Evolutionary conservation across 1,284 basidiomycete species (phyloP), one percentile per base, ranked within the genome.

Genomic region (Spongiforma sp.): DNA sequence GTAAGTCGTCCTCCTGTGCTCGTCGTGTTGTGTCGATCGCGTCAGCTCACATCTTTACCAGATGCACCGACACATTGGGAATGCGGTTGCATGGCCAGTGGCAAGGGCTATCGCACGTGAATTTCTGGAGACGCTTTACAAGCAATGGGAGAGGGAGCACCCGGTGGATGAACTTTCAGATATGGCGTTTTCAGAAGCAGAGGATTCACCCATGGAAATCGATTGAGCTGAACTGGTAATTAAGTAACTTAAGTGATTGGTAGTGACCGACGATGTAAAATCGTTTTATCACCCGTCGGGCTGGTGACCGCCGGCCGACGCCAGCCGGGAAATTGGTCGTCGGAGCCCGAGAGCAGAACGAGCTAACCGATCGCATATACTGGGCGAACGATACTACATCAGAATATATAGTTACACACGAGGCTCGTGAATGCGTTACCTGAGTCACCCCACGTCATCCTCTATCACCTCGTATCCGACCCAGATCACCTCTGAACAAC

Each of bases 51-150:
- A n/a, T n/a, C n/a, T n/a, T n/a, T n/a, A n/a, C n/a, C 24, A 91
- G 89, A 89, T 92, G 81, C 90, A 91, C 66, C 81, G 88, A 39
- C 89, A 91, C 67, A 92, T 93, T 65, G 91, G 91, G 21, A 93
- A 93, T 67, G 89, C 90, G 0, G 89, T 93, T 2, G 86, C 91
- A 1, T 84, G 86, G 80, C 89, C 81, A 6, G 76, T 93, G 17
- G 83, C 83, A 15, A 74, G 75, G 33, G 91, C 91, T 0, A 77
- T 93, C 8, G 91, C 89, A 32, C 79, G 84, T 26, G 84, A 90
- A 69, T 79, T 93, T 39, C 76, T 82, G 21, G 75, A 80, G 12
- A 81, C 82, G 1, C 67, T 85, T 48, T 83, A 86, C 65, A 80
- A 82, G 65, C 76, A 82, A 57, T 90, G 88, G 88, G 69, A 68